phyloP scores from a whole-genome alignment of 192 early-diverging fungal species.

The Gamsiella multidivaricata region DNA sequence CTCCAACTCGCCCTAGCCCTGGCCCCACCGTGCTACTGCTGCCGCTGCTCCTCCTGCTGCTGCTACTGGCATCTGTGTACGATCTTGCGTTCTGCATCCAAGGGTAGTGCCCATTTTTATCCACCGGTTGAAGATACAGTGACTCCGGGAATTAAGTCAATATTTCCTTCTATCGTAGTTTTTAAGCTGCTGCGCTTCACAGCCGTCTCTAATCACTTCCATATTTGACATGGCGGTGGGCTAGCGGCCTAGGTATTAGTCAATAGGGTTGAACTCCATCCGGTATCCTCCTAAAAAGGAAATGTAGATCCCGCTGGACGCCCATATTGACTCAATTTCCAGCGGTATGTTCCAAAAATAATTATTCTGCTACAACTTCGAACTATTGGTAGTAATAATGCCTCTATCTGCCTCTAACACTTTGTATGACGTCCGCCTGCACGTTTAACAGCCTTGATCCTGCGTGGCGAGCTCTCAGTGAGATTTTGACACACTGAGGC shows the following conservation, averaged over 20 bases:
- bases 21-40: too few relatives aligned
- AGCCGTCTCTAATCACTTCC: background rate
- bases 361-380: too few relatives aligned
- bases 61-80: too few relatives aligned
- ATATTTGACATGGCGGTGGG: background rate
- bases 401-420: background rate
- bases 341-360: too few relatives aligned
- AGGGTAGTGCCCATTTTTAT: too few relatives aligned
- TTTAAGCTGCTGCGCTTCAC: too few relatives aligned
- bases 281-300: background rate
- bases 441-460: background rate
- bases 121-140: too few relatives aligned
- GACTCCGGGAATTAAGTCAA: too few relatives aligned
- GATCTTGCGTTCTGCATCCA: too few relatives aligned
- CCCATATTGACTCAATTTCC: conserved; percentile 4
- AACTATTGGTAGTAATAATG: too few relatives aligned
- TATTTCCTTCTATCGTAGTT: background rate
- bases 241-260: background rate
- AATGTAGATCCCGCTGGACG: background rate
- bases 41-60: too few relatives aligned
- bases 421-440: background rate
- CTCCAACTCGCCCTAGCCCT: too few relatives aligned
- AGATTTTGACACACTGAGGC: background rate
- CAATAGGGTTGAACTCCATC: background rate
- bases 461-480: background rate